Evolutionary conservation across 495 filamentous ascomycete genomes (phyloP).

Genomic region (Penicillium parvum): DNA sequence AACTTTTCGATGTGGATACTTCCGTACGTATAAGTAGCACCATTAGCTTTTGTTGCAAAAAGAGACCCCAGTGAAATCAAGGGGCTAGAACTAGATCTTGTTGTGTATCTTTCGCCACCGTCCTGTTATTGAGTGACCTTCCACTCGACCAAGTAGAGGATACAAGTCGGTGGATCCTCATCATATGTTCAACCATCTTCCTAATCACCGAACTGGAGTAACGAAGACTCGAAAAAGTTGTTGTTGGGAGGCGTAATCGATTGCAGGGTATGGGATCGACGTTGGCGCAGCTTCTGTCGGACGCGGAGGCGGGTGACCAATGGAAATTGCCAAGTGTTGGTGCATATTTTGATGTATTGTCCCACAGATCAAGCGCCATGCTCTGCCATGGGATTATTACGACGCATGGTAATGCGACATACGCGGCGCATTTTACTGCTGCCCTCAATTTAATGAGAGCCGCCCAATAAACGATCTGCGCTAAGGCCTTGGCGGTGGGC

Average conservation of each 20-base stretch:
- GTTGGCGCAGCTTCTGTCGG: neutral
- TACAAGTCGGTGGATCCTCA: conserved; percentile 15
- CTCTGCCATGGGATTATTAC: conserved; percentile 8
- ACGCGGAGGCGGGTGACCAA: neutral
- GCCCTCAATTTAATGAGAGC: conserved; percentile 5
- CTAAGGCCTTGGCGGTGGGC: neutral
- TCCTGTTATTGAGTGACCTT: conserved; percentile 34
- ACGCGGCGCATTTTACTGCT: conserved; percentile 6
- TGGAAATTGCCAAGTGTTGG: neutral
- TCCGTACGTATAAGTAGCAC: conserved; percentile 8
- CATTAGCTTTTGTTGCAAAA: conserved; percentile 12
- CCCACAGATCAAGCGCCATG: conserved; percentile 1
- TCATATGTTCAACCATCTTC: conserved; percentile 9
- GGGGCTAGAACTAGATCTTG: conserved; percentile 29
- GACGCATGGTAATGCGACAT: conserved; percentile 19
- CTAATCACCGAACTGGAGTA: conserved; percentile 8
- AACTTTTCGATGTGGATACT: conserved; percentile 11
- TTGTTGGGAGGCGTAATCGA: neutral
- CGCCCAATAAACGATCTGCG: neutral
- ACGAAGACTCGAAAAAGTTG: conserved; percentile 26
- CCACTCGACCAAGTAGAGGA: conserved; percentile 36
- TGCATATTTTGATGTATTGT: conserved; percentile 9
- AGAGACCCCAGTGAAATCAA: conserved; percentile 10
- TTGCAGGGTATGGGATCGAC: conserved; percentile 11
- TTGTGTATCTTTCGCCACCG: conserved; percentile 32